Conservation (phyloP, 2,329 filamentous ascomycete genomes). For the Hysterium pulicare region DNA sequence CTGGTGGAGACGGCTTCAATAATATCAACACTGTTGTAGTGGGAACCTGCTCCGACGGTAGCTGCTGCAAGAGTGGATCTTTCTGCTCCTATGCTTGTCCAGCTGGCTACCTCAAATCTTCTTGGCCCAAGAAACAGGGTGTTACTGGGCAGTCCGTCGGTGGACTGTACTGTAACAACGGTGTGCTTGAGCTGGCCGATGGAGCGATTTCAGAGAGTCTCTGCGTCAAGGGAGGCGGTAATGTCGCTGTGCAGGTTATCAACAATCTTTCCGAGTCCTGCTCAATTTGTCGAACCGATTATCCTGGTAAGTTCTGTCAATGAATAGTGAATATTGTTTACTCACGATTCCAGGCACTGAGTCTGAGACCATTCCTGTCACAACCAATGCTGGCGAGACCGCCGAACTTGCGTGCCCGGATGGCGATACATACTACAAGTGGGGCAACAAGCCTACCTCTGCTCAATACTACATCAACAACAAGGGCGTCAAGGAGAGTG, state of each 20-base stretch:
- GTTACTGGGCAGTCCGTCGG: conserved; percentile 74
- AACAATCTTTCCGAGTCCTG: conserved; percentile 69
- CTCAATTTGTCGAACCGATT: conserved; percentile 89
- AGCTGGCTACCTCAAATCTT: conserved; percentile 85
- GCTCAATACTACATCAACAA: conserved; percentile 98
- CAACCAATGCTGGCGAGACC: conserved; percentile 57
- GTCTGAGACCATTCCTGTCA: conserved; percentile 76
- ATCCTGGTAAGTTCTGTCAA: conserved; percentile 66
- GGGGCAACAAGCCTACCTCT: conserved; percentile 71
- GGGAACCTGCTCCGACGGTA: conserved; percentile 53
- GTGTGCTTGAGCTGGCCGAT: conserved; percentile 69
- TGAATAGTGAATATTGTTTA: conserved; percentile 1
- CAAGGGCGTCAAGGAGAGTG: conserved; percentile 60
- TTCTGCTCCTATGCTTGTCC: conserved; percentile 95
- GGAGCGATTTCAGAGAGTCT: conserved; percentile 59
- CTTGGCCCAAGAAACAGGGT: conserved; percentile 82
- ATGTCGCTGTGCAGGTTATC: conserved; percentile 61
- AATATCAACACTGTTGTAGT: conserved; percentile 65
- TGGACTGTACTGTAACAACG: conserved; percentile 76
- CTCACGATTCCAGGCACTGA: conserved; percentile 58
- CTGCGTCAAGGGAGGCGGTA: conserved; percentile 69
- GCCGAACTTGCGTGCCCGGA: conserved; percentile 72
- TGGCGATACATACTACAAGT: conserved; percentile 70
- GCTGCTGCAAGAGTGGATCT: conserved; percentile 56
- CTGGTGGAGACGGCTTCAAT: conserved; percentile 40